phyloP scores from a whole-genome alignment of 106 monocot genomes.

The Amphibolis antarctica region DNA sequence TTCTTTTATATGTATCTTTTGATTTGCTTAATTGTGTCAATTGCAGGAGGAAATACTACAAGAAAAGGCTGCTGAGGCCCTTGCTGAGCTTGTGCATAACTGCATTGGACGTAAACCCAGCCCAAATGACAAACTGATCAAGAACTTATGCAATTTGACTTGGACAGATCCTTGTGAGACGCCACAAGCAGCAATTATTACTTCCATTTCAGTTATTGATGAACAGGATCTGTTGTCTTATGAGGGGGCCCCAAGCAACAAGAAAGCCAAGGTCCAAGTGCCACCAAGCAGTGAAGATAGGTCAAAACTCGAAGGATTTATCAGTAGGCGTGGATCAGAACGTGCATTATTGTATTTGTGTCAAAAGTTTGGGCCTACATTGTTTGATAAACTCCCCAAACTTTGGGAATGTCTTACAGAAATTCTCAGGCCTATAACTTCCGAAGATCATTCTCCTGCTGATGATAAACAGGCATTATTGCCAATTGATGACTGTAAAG shows the following conservation, averaged over 20 bases:
- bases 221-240: constrained; percentile 59
- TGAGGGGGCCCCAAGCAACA: constrained; percentile 25
- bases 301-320: constrained; percentile 72
- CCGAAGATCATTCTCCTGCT: constrained; percentile 16
- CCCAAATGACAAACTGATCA: constrained; percentile 91
- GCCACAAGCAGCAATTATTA: constrained; percentile 59
- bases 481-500: constrained; percentile 34
- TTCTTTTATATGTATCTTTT: constrained; percentile 3
- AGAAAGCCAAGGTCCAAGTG: constrained; percentile 39
- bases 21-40: neutral
- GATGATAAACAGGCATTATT: constrained; percentile 23
- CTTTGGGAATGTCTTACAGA: constrained; percentile 94
- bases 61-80: constrained; percentile 76
- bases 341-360: constrained; percentile 68
- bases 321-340: constrained; percentile 89
- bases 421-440: constrained; percentile 37
- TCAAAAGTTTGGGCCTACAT: constrained; percentile 57
- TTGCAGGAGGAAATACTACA: constrained; percentile 89
- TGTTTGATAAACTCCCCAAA: constrained; percentile 87
- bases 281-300: constrained; percentile 52
- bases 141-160: constrained; percentile 67
- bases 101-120: constrained; percentile 86
- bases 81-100: constrained; percentile 68
- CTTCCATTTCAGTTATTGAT: constrained; percentile 65
- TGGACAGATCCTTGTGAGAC: constrained; percentile 78